phyloP scores from a whole-genome alignment of 768 basidiomycete genomes.

The Crassisporium funariophilum region DNA sequence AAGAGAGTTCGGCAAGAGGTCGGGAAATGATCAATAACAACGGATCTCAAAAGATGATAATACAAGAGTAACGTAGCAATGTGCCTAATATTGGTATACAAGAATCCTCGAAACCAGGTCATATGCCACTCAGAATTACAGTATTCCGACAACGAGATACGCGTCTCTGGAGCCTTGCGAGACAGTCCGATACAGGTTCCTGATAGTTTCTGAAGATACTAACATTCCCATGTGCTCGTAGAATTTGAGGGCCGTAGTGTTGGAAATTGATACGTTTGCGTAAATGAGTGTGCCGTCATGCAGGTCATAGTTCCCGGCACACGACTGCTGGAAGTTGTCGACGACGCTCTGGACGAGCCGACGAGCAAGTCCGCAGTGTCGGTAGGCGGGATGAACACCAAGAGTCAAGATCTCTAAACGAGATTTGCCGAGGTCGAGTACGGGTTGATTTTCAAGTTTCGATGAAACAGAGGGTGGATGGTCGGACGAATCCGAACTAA shows the following conservation, averaged over 20 bases:
- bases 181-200: constrained; percentile 40
- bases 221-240: constrained; percentile 46
- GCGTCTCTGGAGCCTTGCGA: constrained; percentile 42
- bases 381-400: constrained; percentile 49
- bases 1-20: too few species aligned
- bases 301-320: constrained; percentile 18
- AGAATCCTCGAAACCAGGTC: background rate
- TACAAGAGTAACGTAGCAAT: too few species aligned
- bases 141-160: constrained; percentile 41
- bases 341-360: constrained; percentile 39
- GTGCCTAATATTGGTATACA: background rate
- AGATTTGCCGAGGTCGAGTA: constrained; percentile 23
- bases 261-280: constrained; percentile 49
- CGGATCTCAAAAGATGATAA: too few species aligned
- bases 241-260: constrained; percentile 41
- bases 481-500: constrained; percentile 12
- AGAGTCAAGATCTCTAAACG: constrained; percentile 54
- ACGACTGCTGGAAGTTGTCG: constrained; percentile 29
- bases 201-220: constrained; percentile 34
- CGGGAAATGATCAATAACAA: too few species aligned
- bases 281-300: constrained; percentile 33
- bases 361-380: constrained; percentile 44
- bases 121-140: constrained; percentile 21
- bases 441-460: constrained; percentile 16
- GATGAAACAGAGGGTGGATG: constrained; percentile 9